Conservation (phyloP, 2,329 filamentous ascomycete genomes). For the Ophiocordyceps camponoti-rufipedis region DNA sequence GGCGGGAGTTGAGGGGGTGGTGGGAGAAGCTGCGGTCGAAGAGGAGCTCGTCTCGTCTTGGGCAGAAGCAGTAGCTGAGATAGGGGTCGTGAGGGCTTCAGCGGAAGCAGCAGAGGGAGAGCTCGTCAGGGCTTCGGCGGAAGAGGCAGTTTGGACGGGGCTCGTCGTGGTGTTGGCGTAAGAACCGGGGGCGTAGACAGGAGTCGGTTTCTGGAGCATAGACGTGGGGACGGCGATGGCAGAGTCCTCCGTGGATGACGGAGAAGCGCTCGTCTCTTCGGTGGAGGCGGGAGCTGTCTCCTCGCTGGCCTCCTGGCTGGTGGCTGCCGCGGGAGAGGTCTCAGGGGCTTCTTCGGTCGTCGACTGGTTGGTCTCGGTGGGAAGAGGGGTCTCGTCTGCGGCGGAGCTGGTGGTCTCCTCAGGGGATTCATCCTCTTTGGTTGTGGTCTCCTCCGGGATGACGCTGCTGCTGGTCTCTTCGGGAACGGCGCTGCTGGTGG, state of each 20-base stretch:
- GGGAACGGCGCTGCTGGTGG: no score
- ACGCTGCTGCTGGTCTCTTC: no score
- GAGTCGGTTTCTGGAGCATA: no score
- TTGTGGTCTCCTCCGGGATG: not conserved
- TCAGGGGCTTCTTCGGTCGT: not conserved
- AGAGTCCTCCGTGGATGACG: no score
- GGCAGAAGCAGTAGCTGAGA: not conserved
- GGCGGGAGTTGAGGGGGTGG: not conserved
- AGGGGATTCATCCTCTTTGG: not conserved
- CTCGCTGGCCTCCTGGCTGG: no score
- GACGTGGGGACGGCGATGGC: no score
- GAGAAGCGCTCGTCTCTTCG: no score
- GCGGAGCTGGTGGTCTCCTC: not conserved
- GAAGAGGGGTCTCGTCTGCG: not conserved
- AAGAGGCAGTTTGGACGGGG: not conserved
- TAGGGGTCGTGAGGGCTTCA: no score
- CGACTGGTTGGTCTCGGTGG: not conserved
- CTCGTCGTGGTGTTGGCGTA: not conserved
- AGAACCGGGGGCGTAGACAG: no score
- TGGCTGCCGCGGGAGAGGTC: not conserved
- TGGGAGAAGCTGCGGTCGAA: not conserved
- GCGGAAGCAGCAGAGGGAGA: not conserved
- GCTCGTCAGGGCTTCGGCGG: not conserved
- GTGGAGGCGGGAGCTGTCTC: no score
- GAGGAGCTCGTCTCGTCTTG: not conserved